Conservation (phyloP, 208 protist species). For the Trichomonas tenax region DNA sequence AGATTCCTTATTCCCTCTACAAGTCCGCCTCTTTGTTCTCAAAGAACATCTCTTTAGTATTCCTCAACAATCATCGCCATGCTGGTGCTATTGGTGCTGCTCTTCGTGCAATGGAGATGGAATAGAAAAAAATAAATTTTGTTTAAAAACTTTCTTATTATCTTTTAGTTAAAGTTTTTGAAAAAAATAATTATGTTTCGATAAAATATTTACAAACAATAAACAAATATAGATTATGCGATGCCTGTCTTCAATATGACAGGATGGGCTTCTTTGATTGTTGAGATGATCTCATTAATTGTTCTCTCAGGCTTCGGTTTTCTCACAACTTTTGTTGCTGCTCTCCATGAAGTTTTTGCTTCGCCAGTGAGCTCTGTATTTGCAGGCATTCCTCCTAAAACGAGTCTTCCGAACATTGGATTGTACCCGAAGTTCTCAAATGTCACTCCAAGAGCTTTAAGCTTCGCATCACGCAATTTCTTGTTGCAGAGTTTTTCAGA, state of each 20-base stretch:
- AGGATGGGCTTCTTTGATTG: neutral
- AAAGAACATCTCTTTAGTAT: neutral
- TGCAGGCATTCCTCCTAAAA: neutral
- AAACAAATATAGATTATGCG: neutral
- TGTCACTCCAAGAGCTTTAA: neutral
- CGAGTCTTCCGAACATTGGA: neutral
- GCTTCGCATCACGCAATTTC: neutral
- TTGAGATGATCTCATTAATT: neutral
- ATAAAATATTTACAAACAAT: too few relatives aligned
- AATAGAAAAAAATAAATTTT: too few relatives aligned
- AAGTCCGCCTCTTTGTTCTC: neutral
- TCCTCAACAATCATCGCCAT: neutral
- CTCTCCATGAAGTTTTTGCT: neutral
- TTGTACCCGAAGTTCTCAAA: neutral
- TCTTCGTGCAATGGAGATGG: neutral
- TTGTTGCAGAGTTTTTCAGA: neutral
- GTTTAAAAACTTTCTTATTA: too few relatives aligned
- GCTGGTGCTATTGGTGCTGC: neutral
- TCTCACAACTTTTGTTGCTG: neutral
- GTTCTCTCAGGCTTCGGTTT: neutral
- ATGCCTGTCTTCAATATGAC: neutral
- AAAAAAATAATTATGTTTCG: too few relatives aligned
- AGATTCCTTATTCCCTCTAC: neutral
- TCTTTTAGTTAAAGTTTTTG: too few relatives aligned
- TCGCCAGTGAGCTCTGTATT: neutral